Conservation (phyloP, 208 protist species). For the Naegleria fowleri region DNA sequence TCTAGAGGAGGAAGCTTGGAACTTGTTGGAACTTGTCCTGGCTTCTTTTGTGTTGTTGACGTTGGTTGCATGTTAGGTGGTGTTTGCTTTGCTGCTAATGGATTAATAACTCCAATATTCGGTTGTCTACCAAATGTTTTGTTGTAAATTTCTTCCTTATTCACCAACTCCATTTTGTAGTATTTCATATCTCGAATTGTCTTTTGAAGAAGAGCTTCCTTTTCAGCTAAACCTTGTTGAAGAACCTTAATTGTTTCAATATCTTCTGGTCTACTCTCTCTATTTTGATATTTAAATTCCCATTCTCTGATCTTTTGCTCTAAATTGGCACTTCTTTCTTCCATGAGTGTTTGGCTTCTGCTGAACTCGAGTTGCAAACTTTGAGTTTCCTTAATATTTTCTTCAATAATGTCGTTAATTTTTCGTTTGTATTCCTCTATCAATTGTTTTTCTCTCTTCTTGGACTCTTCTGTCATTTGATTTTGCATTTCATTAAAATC, state of each 20-base stretch:
- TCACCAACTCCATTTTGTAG: conserved; percentile 85
- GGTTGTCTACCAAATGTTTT: conserved; percentile 76
- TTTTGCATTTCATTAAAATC: not conserved
- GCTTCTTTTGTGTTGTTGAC: not conserved
- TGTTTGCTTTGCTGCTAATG: not conserved
- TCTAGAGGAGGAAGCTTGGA: not conserved
- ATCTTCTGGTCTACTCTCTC: conserved; percentile 61
- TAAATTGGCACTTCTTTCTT: not conserved
- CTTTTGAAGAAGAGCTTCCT: conserved; percentile 52
- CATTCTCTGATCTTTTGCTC: conserved; percentile 43
- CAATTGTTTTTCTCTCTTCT: not conserved
- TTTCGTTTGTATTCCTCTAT: not conserved
- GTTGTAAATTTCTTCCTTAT: conserved; percentile 88
- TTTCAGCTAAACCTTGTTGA: not conserved
- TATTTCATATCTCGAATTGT: conserved; percentile 73
- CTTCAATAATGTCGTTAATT: conserved; percentile 14
- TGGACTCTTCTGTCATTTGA: not conserved
- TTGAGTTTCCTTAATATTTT: not conserved
- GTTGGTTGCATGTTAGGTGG: not conserved
- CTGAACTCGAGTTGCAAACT: conserved; percentile 2
- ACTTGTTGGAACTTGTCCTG: not conserved
- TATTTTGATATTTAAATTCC: conserved; percentile 75
- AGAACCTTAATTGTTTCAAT: not conserved
- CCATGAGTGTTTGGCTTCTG: not conserved
- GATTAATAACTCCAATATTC: conserved; percentile 44